Conservation (phyloP, 768 basidiomycete genomes). For the Tulasnella sp. region DNA sequence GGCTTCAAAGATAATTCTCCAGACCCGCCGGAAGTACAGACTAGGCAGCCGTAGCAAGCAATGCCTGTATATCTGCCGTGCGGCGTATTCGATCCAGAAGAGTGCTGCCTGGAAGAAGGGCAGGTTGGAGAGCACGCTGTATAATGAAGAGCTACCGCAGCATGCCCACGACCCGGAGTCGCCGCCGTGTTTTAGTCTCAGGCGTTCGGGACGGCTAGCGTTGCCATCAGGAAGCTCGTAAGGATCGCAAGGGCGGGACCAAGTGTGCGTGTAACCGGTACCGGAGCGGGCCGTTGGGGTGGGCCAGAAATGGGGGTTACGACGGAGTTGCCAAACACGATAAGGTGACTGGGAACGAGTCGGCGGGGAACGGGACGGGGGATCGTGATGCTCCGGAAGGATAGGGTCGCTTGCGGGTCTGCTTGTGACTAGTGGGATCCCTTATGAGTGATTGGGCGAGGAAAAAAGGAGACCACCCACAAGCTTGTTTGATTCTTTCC, state of each 20-base stretch:
- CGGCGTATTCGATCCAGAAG: constrained; percentile 26
- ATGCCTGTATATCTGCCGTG: constrained; percentile 47
- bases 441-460: background rate
- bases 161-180: background rate
- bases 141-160: background rate
- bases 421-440: background rate
- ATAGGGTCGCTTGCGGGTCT: constrained; percentile 14
- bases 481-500: constrained; percentile 24
- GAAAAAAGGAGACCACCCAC: background rate
- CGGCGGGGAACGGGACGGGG: constrained; percentile 1
- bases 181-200: constrained; percentile 1
- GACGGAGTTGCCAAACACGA: constrained; percentile 11
- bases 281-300: background rate
- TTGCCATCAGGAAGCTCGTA: constrained; percentile 13
- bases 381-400: constrained; percentile 19
- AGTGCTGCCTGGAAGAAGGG: constrained; percentile 1
- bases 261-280: background rate
- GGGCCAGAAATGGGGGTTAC: constrained; percentile 26
- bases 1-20: constrained; percentile 71
- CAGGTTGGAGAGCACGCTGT: background rate
- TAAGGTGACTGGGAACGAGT: constrained; percentile 20
- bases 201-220: background rate
- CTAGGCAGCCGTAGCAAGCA: constrained; percentile 66
- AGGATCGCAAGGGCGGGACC: constrained; percentile 24
- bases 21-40: constrained; percentile 74